Conservation (phyloP, 306 rosid species). For the Arachis stenosperma region DNA sequence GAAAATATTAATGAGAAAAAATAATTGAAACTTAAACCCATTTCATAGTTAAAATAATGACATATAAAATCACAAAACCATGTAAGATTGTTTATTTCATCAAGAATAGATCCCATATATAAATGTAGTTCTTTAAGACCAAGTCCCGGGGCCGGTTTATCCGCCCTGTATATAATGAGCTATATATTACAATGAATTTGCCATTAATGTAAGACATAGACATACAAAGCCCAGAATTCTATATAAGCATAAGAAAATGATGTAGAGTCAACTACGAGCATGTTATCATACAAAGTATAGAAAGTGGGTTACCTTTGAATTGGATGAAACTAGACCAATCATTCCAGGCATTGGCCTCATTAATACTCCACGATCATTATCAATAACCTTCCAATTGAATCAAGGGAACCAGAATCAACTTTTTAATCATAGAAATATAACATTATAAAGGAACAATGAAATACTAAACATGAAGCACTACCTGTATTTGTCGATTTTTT, state of each 20-base stretch:
- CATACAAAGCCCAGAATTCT: slow-evolving; percentile 7
- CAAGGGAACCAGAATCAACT: slow-evolving; percentile 38
- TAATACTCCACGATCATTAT: slow-evolving; percentile 84
- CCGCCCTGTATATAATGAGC: no score
- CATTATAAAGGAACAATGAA: slow-evolving; percentile 14
- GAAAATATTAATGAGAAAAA: no score
- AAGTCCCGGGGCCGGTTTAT: no score
- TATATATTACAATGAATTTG: background rate
- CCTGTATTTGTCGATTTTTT: slow-evolving; percentile 89
- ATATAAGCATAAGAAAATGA: slow-evolving; percentile 12
- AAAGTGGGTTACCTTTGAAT: slow-evolving; percentile 70
- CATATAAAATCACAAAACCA: no score
- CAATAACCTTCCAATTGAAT: slow-evolving; percentile 70
- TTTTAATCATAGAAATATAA: slow-evolving; percentile 11
- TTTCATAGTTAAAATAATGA: no score
- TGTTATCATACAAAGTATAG: background rate
- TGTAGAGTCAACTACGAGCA: slow-evolving; percentile 17
- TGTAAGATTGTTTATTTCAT: no score
- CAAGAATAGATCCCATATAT: no score
- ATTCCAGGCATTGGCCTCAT: slow-evolving; percentile 99
- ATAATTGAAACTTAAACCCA: no score
- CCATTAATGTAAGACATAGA: background rate
- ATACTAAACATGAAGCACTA: slow-evolving; percentile 40
- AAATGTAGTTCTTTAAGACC: no score
- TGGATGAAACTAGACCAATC: slow-evolving; percentile 82